phyloP scores from a whole-genome alignment of 345 rosid species.

The Gossypium rotundifolium region DNA sequence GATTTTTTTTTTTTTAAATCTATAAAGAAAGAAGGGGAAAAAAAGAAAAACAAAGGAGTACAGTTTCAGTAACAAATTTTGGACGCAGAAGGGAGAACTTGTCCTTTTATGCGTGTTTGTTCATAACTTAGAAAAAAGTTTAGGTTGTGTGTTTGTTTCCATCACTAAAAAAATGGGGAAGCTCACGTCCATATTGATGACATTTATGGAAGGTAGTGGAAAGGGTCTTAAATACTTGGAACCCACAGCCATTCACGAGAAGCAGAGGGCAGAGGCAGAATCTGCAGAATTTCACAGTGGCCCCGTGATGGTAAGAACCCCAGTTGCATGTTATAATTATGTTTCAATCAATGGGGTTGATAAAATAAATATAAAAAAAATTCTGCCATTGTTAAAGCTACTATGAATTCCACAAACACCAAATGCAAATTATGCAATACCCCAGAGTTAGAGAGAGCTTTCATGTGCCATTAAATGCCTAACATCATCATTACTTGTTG shows the following conservation, averaged over 20 bases:
- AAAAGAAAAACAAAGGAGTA: neutral
- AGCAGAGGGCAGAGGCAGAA: neutral
- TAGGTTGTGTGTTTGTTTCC: neutral
- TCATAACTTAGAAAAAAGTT: neutral
- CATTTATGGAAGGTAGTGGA: constrained; percentile 2
- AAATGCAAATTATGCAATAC: neutral
- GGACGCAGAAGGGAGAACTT: neutral
- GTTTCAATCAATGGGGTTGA: constrained; percentile 4
- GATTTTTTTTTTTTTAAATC: neutral
- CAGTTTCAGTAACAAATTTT: neutral
- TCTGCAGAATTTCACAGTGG: constrained; percentile 13
- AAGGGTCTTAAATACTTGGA: neutral
- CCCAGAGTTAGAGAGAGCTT: neutral
- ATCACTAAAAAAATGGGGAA: neutral
- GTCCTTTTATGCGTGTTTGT: neutral
- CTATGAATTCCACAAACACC: neutral
- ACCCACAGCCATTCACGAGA: constrained; percentile 11
- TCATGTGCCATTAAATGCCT: constrained; percentile 7
- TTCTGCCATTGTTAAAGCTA: neutral
- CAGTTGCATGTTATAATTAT: neutral
- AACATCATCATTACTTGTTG: neutral
- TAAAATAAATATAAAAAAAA: neutral
- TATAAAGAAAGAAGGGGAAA: too few species aligned
- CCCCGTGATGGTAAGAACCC: neutral
- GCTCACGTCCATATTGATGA: neutral